A percentile compares a stretch with the other conserved stretches of the same genome.
phyloP scores from a whole-genome alignment of 2,329 filamentous ascomycete species.

The Waltergamsia citrina region DNA sequence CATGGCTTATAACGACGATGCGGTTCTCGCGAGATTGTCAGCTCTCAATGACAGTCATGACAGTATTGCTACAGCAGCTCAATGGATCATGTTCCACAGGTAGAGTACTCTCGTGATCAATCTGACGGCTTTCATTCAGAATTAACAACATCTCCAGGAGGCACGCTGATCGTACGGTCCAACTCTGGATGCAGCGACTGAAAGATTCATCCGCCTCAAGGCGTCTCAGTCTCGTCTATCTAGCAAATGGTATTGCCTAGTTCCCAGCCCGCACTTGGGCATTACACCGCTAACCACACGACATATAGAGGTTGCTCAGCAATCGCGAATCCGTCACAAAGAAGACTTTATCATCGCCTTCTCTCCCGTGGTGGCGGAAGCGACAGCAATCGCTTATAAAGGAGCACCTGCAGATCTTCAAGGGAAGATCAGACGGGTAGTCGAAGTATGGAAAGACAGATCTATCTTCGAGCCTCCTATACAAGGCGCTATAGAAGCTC shows the following conservation, averaged over 20 bases:
- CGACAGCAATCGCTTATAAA: conserved; percentile 83
- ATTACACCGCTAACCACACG: too few species aligned
- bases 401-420: conserved; percentile 80
- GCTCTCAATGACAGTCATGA: conserved; percentile 96
- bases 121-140: background rate
- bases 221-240: conserved; percentile 82
- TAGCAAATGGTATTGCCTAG: conserved; percentile 74
- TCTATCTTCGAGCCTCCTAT: conserved; percentile 75
- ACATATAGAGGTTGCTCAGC: conserved; percentile 94
- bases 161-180: conserved; percentile 83
- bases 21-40: conserved; percentile 87
- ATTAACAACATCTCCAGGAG: conserved; percentile 44
- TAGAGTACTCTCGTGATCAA: conserved; percentile 29
- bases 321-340: conserved; percentile 87
- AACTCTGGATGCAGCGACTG: conserved; percentile 83
- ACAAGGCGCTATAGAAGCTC: conserved; percentile 69
- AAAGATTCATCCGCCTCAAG: conserved; percentile 82
- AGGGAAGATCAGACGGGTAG: conserved; percentile 74
- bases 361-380: conserved; percentile 84
- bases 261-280: too few species aligned
- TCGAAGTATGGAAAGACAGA: conserved; percentile 89
- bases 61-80: conserved; percentile 88
- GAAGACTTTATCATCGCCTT: conserved; percentile 90
- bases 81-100: conserved; percentile 99
- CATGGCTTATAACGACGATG: conserved; percentile 96